phyloP scores from a whole-genome alignment of 805 yeast genomes.

The Lachancea fermentati region DNA sequence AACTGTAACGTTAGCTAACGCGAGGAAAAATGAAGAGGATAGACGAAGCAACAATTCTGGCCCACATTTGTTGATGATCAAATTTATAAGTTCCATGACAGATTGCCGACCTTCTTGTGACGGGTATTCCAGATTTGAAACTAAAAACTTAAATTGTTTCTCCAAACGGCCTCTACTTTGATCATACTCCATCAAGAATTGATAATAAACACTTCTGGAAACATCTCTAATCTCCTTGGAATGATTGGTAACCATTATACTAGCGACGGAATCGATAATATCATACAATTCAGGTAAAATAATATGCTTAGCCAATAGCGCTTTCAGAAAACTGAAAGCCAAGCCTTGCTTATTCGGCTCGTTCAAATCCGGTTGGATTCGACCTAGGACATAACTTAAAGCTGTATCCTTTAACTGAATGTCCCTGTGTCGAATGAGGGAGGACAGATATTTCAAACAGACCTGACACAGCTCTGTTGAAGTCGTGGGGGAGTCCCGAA shows the following conservation, averaged over 20 bases:
- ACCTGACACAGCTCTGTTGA: slow-evolving; percentile 76
- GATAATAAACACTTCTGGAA: slow-evolving; percentile 76
- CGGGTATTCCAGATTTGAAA: slow-evolving; percentile 76
- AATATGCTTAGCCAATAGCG: slow-evolving; percentile 68
- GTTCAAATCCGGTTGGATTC: slow-evolving; percentile 79
- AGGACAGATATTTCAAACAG: slow-evolving; percentile 65
- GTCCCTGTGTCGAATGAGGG: slow-evolving; percentile 65
- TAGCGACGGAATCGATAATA: slow-evolving; percentile 71
- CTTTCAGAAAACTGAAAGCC: slow-evolving; percentile 76
- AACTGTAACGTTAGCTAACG: slow-evolving; percentile 68
- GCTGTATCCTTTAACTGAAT: slow-evolving; percentile 65
- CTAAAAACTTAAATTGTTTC: slow-evolving; percentile 74
- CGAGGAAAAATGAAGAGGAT: slow-evolving; percentile 75
- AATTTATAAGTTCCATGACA: slow-evolving; percentile 78
- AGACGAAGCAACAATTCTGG: slow-evolving; percentile 52
- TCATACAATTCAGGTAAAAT: slow-evolving; percentile 88
- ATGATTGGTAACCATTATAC: slow-evolving; percentile 86
- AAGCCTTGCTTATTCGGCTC: slow-evolving; percentile 86
- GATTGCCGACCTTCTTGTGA: slow-evolving; percentile 84
- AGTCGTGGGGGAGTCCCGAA: slow-evolving; percentile 74
- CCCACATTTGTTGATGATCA: slow-evolving; percentile 62
- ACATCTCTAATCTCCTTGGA: slow-evolving; percentile 75
- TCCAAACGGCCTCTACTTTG: slow-evolving; percentile 83
- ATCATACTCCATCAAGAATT: slow-evolving; percentile 88
- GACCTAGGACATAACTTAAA: slow-evolving; percentile 61